phyloP scores from a whole-genome alignment of 2,329 filamentous ascomycete genomes.

The Emmonsiellopsis sp. region DNA sequence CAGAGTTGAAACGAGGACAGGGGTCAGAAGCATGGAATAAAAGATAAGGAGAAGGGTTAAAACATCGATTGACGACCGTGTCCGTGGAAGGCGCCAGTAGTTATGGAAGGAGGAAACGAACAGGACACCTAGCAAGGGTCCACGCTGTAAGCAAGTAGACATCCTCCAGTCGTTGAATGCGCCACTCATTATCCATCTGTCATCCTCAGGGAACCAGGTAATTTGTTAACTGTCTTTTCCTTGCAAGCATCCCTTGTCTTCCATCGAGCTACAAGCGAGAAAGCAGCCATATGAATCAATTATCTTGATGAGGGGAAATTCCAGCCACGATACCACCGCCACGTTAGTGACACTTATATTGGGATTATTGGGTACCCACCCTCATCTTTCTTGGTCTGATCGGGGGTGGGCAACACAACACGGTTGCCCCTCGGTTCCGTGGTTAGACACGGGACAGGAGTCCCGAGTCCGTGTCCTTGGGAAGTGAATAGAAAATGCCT shows the following conservation, averaged over 20 bases:
- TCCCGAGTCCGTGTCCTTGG: constrained; percentile 12
- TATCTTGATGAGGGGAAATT: too few relatives aligned
- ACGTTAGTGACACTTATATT: neutral
- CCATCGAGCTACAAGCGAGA: neutral
- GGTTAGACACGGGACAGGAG: neutral
- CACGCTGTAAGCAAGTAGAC: neutral
- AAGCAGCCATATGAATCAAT: neutral
- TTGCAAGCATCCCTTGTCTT: neutral
- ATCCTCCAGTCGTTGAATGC: neutral
- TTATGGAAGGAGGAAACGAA: too few relatives aligned
- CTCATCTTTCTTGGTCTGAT: neutral
- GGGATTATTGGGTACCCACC: neutral
- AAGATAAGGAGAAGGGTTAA: too few relatives aligned
- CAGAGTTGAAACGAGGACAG: too few relatives aligned
- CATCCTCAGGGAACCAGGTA: neutral
- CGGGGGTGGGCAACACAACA: neutral
- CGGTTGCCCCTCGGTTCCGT: neutral
- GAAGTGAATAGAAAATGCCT: constrained; percentile 5
- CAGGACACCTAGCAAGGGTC: too few relatives aligned
- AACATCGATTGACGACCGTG: too few relatives aligned
- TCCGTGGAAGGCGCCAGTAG: too few relatives aligned
- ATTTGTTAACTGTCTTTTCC: neutral
- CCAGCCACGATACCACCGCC: too few relatives aligned
- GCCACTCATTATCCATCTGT: neutral
- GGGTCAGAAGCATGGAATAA: too few relatives aligned